Evolutionary conservation across 805 yeast genomes (phyloP).

Genomic region (Saccharomycopsis sp.): DNA sequence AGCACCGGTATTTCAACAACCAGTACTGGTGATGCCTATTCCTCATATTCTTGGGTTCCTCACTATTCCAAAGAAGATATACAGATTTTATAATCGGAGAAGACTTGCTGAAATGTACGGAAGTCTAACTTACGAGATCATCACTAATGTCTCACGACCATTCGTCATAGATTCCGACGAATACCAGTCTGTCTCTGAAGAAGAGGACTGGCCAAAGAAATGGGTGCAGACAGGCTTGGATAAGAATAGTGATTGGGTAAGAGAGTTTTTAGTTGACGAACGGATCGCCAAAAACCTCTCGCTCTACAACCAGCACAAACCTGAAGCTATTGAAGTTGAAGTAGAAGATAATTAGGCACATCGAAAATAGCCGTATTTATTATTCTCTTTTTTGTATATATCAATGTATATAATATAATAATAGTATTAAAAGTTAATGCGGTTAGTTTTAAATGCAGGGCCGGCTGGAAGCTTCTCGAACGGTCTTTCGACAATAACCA

Average conservation of each 20-base stretch:
- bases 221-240: constrained; percentile 79
- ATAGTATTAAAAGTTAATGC: constrained; percentile 11
- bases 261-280: constrained; percentile 63
- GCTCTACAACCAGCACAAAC: constrained; percentile 32
- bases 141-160: constrained; percentile 42
- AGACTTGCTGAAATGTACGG: constrained; percentile 63
- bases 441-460: constrained; percentile 48
- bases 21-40: constrained; percentile 67
- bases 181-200: constrained; percentile 51
- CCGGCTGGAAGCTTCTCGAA: constrained; percentile 43
- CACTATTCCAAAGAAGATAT: constrained; percentile 68
- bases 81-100: constrained; percentile 71
- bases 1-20: constrained; percentile 67
- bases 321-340: constrained; percentile 1
- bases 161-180: constrained; percentile 41
- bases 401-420: not conserved
- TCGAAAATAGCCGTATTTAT: not conserved
- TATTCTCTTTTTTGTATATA: not conserved
- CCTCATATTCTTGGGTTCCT: constrained; percentile 76
- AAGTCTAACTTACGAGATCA: constrained; percentile 43
- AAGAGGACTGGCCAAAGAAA: constrained; percentile 75
- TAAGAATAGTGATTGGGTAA: constrained; percentile 82
- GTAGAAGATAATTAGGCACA: not conserved
- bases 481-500: constrained; percentile 76
- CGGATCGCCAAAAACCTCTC: constrained; percentile 51